Evolutionary conservation across 202 grass and related monocot genomes (phyloP), one percentile per base, ranked within the genome.

Genomic region (Dendrocalamus latiflorus): DNA sequence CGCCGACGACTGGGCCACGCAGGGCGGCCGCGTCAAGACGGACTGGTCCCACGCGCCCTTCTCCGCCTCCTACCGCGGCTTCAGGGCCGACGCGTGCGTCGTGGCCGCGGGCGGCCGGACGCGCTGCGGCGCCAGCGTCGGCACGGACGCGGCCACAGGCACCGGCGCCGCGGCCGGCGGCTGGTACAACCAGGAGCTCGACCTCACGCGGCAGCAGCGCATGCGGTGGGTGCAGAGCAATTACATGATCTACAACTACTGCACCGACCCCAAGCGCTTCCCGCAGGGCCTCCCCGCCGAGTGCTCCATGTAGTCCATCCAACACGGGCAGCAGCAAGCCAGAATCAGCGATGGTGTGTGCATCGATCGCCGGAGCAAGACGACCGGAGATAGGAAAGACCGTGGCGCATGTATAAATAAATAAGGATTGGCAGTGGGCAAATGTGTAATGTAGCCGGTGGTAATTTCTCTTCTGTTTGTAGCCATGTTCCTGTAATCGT

Each of bases 1-100:
- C 71, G 94, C 87, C 36, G 94, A 97, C 33, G 94, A 97, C 89
- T 97, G 94, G 94, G 94, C 94, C 37, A 97, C 94, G n/a, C 85
- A 83, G 72, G 94, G 94, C 0, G 94, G 94, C 25, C 87, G 88
- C 45, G 85, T 97, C 59, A 97, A 97, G 86, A 90, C 94, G 42
- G 91, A 97, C 87, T 97, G 94, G 91, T 75, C 85, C 8, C 78
- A 97, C 75, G 94, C 91, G 0, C 94, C 94, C 0, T 97, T 94
- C 83, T 76, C 85, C 4, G 91, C 93, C 0, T 81, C 90, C 0
- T 96, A 90, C 86, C 81, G 90, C 5, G 72, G 42, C 9, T 91
- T 89, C 88, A 63, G 26, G 25, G 86, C 90, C 15, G 85, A 93
- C 79, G 93, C 89, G 8, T 96, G 93, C 76, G 89, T 90, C 61